Evolutionary conservation across 2,329 filamentous ascomycete genomes (phyloP), one percentile per base, ranked within the genome.

Genomic region (Talaromyces sp.): DNA sequence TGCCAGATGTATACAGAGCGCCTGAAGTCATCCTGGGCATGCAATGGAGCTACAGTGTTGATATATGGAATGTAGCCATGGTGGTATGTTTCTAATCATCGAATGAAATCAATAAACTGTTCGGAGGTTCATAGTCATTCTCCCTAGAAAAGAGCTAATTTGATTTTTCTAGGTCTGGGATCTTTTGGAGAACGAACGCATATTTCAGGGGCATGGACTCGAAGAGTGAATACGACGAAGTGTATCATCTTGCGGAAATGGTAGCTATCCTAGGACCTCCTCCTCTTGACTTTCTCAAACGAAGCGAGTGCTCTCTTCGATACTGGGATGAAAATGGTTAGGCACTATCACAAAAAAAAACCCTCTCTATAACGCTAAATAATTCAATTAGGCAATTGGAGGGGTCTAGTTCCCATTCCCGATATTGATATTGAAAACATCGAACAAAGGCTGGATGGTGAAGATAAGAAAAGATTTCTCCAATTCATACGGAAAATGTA

Each of bases 41-140:
- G 69, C 54, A 64, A 27, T 75, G 71, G 73, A 69, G 66, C 17
- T 67, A 63, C 13, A 70, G 69, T 36, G 69, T 72, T 15, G 73
- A 75, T 64, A 73, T 74, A n/a, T 75, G 72, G 71, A 71, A 70
- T 56, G 64, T 74, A 34, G 72, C 69, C 27, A 64, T 67, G 6
- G 60, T 74, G 68, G 71, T 61, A n/a, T n/a, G 45, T 61, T 45
- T 25, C 34, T 51, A 47, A 47, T 51, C 31, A 29, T 61, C 8
- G 7, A 15, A 38, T 3, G 3, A 38, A n/a, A n/a, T n/a, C n/a
- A n/a, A n/a, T n/a, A n/a, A n/a, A n/a, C 15, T 11, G 3, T 31
- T 53, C 31, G 10, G 25, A 27, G 4, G 27, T 25, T 53, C 29
- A 27, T 31, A 17, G 13, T 13, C 31, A 36, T 17, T 22, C 22